phyloP scores from a whole-genome alignment of 257 asterid species.

The Fraxinus cuspidata region DNA sequence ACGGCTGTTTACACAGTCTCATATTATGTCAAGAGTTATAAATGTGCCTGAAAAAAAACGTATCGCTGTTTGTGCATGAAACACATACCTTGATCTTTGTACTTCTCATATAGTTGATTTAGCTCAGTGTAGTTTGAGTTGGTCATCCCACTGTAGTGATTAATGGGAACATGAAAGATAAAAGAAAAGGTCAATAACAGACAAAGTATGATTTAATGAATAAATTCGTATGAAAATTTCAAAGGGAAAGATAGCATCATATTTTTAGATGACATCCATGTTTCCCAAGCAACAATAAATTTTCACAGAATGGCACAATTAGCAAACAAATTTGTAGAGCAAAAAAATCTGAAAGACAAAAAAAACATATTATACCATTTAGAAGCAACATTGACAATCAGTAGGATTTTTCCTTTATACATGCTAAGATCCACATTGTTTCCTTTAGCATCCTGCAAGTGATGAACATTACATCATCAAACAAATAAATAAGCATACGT shows the following conservation, averaged over 20 bases:
- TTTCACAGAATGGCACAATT: not conserved
- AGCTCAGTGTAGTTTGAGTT: conserved; percentile 81
- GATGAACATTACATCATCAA: not conserved
- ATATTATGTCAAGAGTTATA: not conserved
- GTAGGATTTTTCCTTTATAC: conserved; percentile 48
- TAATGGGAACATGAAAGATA: conserved; percentile 7
- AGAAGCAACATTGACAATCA: conserved; percentile 72
- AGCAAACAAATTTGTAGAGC: not conserved
- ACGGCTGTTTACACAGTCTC: not conserved
- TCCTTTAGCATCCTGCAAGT: conserved; percentile 52
- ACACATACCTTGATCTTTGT: conserved; percentile 63
- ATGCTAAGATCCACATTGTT: conserved; percentile 44
- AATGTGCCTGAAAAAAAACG: not conserved
- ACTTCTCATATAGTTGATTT: conserved; percentile 63
- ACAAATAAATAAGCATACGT: not conserved
- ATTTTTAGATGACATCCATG: not conserved
- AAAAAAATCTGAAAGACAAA: not conserved
- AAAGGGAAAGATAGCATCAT: conserved; percentile 1
- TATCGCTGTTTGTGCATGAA: not conserved
- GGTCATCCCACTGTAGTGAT: conserved; percentile 74
- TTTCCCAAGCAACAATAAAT: not conserved
- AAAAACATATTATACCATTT: conserved; percentile 48
- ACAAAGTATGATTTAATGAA: not conserved
- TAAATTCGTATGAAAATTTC: not conserved
- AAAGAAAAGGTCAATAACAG: conserved; percentile 4